phyloP scores from a whole-genome alignment of 2,329 filamentous ascomycete genomes.

The Fusarium multiceps region DNA sequence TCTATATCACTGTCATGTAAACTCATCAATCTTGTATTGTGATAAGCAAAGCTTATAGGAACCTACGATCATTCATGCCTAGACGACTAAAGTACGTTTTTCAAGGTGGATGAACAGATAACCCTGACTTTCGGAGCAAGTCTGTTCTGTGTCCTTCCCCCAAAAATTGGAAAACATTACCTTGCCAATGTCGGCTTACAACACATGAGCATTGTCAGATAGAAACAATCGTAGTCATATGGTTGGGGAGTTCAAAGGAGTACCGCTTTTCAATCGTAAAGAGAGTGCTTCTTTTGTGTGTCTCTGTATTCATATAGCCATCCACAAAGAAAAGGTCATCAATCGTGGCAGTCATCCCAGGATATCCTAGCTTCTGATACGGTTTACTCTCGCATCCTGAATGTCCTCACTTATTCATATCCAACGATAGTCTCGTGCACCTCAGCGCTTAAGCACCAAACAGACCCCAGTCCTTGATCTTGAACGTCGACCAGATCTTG shows the following conservation, averaged over 20 bases:
- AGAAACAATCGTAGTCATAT: not conserved
- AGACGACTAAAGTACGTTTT: not conserved
- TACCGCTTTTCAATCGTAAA: not conserved
- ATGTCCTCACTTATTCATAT: not conserved
- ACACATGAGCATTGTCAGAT: not conserved
- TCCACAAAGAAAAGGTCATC: constrained; percentile 33
- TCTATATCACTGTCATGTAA: not conserved
- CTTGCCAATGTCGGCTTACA: not conserved
- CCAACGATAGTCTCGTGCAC: not conserved
- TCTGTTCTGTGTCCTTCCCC: not conserved
- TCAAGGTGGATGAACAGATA: not conserved
- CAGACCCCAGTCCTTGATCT: constrained; percentile 82
- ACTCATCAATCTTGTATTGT: not conserved
- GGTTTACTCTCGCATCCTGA: not conserved
- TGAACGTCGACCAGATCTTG: constrained; percentile 76
- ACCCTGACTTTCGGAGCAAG: not conserved
- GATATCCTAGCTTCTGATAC: constrained; percentile 11
- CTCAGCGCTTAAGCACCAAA: constrained; percentile 60
- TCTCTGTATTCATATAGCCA: not conserved
- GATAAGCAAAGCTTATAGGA: not conserved
- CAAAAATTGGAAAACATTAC: not conserved
- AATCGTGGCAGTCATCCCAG: constrained; percentile 36
- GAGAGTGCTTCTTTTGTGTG: not conserved
- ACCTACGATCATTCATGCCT: not conserved
- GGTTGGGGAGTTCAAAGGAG: not conserved